Base-by-base conservation (phyloP, 345 rosid species). In the Orychophragmus violaceus region DNA sequence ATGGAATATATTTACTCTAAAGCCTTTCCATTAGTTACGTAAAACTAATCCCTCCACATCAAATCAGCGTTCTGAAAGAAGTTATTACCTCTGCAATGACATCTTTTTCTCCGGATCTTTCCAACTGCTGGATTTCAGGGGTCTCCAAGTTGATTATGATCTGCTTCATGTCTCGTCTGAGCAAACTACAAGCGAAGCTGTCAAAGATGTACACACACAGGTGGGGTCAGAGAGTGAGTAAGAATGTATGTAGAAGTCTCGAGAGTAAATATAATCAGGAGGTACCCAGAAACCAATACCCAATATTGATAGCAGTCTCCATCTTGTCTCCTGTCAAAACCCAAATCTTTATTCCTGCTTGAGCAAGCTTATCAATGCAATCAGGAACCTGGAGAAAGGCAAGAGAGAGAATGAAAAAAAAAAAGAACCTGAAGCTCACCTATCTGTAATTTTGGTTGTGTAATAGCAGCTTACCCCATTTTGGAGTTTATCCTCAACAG, bases 231-330 rank as follows among this genome's bases (percentile, higher is more conserved):
- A 70, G 58, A 61, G 55, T 53, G 18, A 29, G 8, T 23, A 68
- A 24, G 45, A 59, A 30, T 55, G 25, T 28, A 75, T 29, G 53
- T 46, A 33, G 39, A 24, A 50, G 58, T 17, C 46, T 54, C 21
- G 13, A 21, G 46, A 33, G 59, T 52, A 46, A 6, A 22, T 48
- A 45, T 36, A 21, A 45, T 23, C 51, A 45, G 18, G 59, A 32
- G 4, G 44, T 18, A 44, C 24, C 57, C 29, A 23, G 53, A 41
- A 57, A 29, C 48, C 52, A 72, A 33, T 84, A 93, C 97, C 98
- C 98, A 72, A 93, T 93, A 77, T 93, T 93, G 82, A 93, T 93
- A 68, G 97, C 98, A 35, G 98, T 93, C 82, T 93, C 98, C 97
- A 93, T 90, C 82, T 93, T 93, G 82, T 93, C 98, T 68, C 98